Evolutionary conservation across 768 basidiomycete species (phyloP).

Genomic region (Mycena amicta): DNA sequence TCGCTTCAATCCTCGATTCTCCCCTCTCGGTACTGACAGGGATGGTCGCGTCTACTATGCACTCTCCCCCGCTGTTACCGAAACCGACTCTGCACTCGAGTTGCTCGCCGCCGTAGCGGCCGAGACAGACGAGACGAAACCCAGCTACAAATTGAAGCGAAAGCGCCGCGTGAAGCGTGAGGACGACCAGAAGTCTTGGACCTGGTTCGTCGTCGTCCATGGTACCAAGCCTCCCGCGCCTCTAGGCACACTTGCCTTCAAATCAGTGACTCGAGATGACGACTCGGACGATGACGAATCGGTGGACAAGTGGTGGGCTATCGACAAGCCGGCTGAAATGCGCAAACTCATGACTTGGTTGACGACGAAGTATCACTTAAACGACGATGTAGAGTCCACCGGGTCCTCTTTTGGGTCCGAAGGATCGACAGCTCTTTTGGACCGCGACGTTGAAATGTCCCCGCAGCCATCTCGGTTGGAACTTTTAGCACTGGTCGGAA

Average conservation of each 20-base stretch:
- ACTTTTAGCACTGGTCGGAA: constrained; percentile 45
- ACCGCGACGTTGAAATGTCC: constrained; percentile 18
- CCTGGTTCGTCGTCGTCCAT: constrained; percentile 79
- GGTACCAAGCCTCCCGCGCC: constrained; percentile 50
- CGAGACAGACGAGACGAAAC: constrained; percentile 33
- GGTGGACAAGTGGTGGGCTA: constrained; percentile 74
- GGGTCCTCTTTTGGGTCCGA: constrained; percentile 6
- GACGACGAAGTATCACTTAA: constrained; percentile 47
- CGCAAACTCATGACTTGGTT: constrained; percentile 68
- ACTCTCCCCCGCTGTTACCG: constrained; percentile 58
- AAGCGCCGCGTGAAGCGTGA: constrained; percentile 41
- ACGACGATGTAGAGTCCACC: constrained; percentile 30
- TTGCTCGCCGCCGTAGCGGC: constrained; percentile 32
- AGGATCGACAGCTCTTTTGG: constrained; percentile 8
- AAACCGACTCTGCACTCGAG: constrained; percentile 55
- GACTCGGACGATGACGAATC: constrained; percentile 41
- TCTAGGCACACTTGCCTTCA: constrained; percentile 28
- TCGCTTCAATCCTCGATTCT: constrained; percentile 54
- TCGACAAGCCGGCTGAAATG: constrained; percentile 68
- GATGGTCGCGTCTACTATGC: constrained; percentile 73
- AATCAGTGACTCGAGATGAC: constrained; percentile 27
- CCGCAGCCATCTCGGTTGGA: constrained; percentile 18
- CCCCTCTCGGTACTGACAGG: constrained; percentile 65
- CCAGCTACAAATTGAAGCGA: constrained; percentile 42
- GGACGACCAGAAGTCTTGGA: constrained; percentile 65